phyloP scores from a whole-genome alignment of 2,329 filamentous ascomycete genomes.

The Capronia americana region DNA sequence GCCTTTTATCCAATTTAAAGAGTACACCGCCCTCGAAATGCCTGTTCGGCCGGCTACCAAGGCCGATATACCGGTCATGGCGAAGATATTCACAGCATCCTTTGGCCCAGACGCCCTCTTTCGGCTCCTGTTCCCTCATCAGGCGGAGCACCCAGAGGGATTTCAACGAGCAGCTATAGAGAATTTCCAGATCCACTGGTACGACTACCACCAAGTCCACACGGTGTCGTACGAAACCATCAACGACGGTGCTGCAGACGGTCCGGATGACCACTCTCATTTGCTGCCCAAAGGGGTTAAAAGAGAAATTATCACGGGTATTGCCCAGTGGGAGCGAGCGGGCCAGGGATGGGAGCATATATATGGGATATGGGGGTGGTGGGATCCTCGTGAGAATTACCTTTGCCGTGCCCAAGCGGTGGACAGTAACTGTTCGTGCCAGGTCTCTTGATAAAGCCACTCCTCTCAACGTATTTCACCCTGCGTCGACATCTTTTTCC shows the following conservation, averaged over 20 bases:
- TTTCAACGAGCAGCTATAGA: constrained; percentile 21
- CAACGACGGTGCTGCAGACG: background rate
- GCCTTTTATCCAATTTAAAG: background rate
- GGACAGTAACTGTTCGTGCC: constrained; percentile 7
- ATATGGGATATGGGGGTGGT: constrained; percentile 23
- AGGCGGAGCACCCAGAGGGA: constrained; percentile 22
- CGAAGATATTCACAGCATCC: constrained; percentile 21
- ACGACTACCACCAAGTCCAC: constrained; percentile 24
- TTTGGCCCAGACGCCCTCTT: constrained; percentile 25
- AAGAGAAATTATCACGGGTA: constrained; percentile 25
- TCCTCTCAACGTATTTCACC: constrained; percentile 8
- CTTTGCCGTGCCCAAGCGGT: background rate
- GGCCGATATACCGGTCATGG: constrained; percentile 30
- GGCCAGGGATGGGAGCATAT: constrained; percentile 29
- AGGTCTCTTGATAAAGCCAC: constrained; percentile 24
- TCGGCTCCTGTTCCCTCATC: constrained; percentile 24
- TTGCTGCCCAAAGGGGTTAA: constrained; percentile 5
- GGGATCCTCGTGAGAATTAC: constrained; percentile 32
- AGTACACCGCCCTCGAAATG: constrained; percentile 10
- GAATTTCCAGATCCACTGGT: constrained; percentile 20
- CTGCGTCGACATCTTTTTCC: constrained; percentile 10
- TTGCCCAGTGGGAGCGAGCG: constrained; percentile 26
- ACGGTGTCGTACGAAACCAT: constrained; percentile 22
- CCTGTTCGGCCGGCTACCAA: constrained; percentile 25
- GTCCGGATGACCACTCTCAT: background rate